phyloP scores from a whole-genome alignment of 2,329 filamentous ascomycete genomes.

The Aspergillus floridensis region DNA sequence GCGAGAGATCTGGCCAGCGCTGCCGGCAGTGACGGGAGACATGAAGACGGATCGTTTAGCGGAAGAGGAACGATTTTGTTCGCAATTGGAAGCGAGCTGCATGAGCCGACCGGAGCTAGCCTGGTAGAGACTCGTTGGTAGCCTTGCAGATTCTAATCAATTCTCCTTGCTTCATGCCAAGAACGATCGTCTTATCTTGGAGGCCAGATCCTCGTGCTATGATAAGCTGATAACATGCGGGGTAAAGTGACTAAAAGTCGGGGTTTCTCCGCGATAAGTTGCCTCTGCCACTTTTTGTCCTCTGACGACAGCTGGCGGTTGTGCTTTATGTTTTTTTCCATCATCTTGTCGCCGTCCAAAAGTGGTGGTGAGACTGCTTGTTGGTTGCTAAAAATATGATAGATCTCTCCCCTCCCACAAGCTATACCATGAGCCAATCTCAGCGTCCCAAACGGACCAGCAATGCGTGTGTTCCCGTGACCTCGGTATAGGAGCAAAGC shows the following conservation, averaged over 20 bases:
- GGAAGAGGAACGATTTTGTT: constrained; percentile 4
- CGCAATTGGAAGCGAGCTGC: constrained; percentile 4
- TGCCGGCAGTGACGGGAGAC: not conserved
- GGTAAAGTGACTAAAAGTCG: not conserved
- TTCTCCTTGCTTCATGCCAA: not conserved
- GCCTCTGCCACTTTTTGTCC: not conserved
- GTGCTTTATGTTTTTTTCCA: not conserved
- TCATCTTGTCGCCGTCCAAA: not conserved
- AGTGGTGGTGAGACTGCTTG: not conserved
- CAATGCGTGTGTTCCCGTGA: constrained; percentile 18
- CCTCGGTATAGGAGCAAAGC: not conserved
- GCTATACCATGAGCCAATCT: constrained; percentile 11
- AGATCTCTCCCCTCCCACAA: not conserved
- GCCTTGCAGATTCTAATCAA: not conserved
- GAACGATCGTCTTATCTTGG: not conserved
- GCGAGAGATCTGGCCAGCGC: constrained; percentile 53
- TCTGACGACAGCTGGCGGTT: not conserved
- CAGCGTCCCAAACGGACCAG: constrained; percentile 19
- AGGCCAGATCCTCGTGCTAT: not conserved
- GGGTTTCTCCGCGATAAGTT: not conserved
- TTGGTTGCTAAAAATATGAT: not conserved
- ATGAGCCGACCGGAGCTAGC: not conserved
- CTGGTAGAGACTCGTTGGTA: not conserved
- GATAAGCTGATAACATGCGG: not conserved
- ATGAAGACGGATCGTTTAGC: not conserved